A percentile compares a stretch with the other conserved stretches of the same genome.
Evolutionary conservation across 1,284 basidiomycete genomes (phyloP).

Genomic region (Cryptococcus jaspeensis): DNA sequence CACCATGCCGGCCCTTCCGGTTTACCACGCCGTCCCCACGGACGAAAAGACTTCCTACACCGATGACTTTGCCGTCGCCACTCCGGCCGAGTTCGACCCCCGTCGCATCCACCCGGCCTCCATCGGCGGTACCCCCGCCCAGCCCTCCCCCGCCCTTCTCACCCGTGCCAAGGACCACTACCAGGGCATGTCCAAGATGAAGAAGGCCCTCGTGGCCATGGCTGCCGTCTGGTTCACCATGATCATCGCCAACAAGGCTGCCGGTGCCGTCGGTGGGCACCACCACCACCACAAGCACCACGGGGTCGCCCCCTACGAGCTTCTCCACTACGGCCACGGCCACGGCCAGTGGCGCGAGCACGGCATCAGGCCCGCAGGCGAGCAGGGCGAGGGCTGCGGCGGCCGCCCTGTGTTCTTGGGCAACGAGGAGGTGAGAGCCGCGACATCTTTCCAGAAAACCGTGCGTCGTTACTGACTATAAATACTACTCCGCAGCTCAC

Average conservation of each 20-base stretch:
- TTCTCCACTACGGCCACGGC: no score
- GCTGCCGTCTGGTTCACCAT: slow-evolving; percentile 11
- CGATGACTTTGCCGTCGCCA: not conserved
- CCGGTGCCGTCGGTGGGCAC: slow-evolving; percentile 1
- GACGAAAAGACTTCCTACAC: slow-evolving; percentile 14
- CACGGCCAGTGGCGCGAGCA: no score
- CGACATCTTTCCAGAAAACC: not conserved
- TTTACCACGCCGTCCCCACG: slow-evolving; percentile 13
- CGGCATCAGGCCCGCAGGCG: no score
- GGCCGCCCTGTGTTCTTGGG: not conserved
- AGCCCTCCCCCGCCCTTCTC: not conserved
- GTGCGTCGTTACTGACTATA: not conserved
- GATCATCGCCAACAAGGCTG: slow-evolving; percentile 3
- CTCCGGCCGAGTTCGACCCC: slow-evolving; percentile 3
- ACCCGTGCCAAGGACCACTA: slow-evolving; percentile 3
- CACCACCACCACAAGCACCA: slow-evolving; percentile 6
- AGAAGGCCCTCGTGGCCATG: slow-evolving; percentile 18
- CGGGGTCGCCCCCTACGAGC: not conserved
- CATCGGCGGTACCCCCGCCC: slow-evolving; percentile 4
- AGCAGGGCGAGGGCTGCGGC: not conserved
- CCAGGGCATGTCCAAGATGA: slow-evolving; percentile 10
- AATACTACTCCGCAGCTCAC: slow-evolving; percentile 7
- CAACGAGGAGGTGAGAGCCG: not conserved
- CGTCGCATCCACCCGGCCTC: slow-evolving; percentile 12
- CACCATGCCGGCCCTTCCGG: slow-evolving; percentile 2